Evolutionary conservation across 257 asterid genomes (phyloP).

Genomic region (Voacanga thouarsii): DNA sequence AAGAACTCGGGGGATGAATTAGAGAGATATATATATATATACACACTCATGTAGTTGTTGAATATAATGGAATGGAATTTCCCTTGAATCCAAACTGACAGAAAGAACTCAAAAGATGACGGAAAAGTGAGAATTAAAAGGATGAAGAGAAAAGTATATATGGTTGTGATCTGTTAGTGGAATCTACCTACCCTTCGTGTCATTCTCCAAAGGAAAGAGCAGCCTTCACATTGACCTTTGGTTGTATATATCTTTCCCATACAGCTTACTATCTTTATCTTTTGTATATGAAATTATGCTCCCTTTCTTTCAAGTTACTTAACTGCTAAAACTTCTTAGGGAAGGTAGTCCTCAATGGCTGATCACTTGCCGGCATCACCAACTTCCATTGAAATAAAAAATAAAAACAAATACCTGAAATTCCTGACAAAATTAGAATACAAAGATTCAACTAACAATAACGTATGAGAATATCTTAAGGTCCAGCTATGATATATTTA

Average conservation of each 20-base stretch:
- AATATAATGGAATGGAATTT: conserved; percentile 4
- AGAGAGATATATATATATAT: too few relatives aligned
- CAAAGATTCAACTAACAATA: too few relatives aligned
- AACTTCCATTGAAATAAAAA: too few relatives aligned
- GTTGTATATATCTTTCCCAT: background rate
- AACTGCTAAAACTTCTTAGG: background rate
- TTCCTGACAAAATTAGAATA: too few relatives aligned
- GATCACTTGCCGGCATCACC: too few relatives aligned
- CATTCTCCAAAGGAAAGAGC: background rate
- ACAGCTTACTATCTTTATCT: background rate
- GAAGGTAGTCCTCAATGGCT: background rate
- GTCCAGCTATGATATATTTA: too few relatives aligned
- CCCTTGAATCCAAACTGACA: conserved; percentile 5
- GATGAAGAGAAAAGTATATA: background rate
- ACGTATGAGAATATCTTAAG: too few relatives aligned
- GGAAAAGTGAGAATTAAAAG: background rate
- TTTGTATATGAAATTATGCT: background rate
- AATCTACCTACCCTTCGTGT: background rate
- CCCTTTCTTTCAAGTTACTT: background rate
- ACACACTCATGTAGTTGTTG: background rate
- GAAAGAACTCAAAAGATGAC: background rate
- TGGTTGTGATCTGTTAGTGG: background rate
- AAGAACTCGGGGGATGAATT: too few relatives aligned
- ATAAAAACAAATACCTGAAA: too few relatives aligned
- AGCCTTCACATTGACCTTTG: background rate